Percentiles rank a stretch among this genome's conserved stretches.
Evolutionary conservation across 2,329 filamentous ascomycete species (phyloP).

Genomic region (Arthrinium puccinioides): DNA sequence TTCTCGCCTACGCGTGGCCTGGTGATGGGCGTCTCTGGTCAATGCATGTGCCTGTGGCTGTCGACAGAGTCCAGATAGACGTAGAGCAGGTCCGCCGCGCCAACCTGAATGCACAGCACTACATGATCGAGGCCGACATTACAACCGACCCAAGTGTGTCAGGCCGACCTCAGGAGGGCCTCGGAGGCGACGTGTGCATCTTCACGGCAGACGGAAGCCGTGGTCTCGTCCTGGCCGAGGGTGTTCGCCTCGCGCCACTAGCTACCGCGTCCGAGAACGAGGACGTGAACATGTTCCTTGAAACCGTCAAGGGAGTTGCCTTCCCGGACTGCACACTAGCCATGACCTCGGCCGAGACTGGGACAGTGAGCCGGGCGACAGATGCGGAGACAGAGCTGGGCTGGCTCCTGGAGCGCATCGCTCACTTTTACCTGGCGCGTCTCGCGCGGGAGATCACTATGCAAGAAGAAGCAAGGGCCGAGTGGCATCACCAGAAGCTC

Average conservation of each 20-base stretch:
- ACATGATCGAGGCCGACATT: not conserved
- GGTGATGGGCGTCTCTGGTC: not conserved
- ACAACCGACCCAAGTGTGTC: not conserved
- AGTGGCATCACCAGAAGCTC: not conserved
- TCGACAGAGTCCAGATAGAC: not conserved
- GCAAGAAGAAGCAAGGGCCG: not conserved
- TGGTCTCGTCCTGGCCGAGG: not conserved
- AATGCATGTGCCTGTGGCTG: not conserved
- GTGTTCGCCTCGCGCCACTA: not conserved
- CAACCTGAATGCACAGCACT: not conserved
- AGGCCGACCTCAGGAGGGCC: not conserved
- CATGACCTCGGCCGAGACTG: not conserved
- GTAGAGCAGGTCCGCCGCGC: not conserved
- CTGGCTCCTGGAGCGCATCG: not conserved
- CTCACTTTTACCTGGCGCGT: not conserved
- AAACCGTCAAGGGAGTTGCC: not conserved
- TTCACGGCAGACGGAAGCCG: not conserved
- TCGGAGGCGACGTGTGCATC: not conserved
- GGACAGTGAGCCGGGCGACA: not conserved
- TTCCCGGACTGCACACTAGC: not conserved
- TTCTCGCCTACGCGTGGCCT: conserved; percentile 18
- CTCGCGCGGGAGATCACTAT: not conserved
- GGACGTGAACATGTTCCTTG: not conserved
- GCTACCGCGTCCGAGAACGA: not conserved
- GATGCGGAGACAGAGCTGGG: not conserved